These are phyloP conservation scores for Globisporangium ultimum DNA, from an alignment of 352 stramenopile genomes.

Conservation along the genomic window DNA sequence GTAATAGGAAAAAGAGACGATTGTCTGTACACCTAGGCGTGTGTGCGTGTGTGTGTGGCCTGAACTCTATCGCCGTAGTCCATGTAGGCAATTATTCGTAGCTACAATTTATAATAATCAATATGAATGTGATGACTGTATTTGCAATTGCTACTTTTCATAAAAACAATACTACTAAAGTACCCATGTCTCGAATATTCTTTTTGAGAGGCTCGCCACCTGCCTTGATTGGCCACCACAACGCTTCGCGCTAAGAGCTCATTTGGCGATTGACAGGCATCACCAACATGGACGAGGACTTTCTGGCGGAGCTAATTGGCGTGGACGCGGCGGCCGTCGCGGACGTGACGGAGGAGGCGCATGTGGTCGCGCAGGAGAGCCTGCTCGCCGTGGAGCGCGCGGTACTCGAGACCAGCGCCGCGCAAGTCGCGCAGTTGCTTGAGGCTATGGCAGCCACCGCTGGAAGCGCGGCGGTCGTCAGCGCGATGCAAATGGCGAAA, in stretches of 20 bases:
- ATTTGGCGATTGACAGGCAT: neutral
- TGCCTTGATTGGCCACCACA: constrained; percentile 12
- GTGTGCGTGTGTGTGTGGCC: no score
- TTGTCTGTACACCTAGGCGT: no score
- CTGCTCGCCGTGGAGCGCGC: constrained; percentile 51
- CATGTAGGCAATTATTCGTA: neutral
- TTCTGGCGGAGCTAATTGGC: constrained; percentile 60
- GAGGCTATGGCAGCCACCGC: constrained; percentile 1
- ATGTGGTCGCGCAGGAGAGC: constrained; percentile 29
- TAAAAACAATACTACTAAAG: no score
- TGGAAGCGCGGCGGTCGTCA: constrained; percentile 5
- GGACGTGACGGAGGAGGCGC: constrained; percentile 27
- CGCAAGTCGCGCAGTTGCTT: constrained; percentile 23
- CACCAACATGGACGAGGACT: constrained; percentile 51
- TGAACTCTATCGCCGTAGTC: neutral
- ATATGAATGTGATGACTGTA: no score
- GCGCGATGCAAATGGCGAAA: constrained; percentile 44
- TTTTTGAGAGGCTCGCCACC: neutral
- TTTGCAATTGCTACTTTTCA: no score
- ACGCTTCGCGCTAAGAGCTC: constrained; percentile 11
- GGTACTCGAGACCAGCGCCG: constrained; percentile 46
- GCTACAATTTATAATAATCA: no score
- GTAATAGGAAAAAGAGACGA: no score
- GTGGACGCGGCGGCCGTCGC: constrained; percentile 44
- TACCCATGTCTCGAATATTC: neutral